Base-by-base conservation (phyloP, 148 eudicot species). In the Rhododendron molle region DNA sequence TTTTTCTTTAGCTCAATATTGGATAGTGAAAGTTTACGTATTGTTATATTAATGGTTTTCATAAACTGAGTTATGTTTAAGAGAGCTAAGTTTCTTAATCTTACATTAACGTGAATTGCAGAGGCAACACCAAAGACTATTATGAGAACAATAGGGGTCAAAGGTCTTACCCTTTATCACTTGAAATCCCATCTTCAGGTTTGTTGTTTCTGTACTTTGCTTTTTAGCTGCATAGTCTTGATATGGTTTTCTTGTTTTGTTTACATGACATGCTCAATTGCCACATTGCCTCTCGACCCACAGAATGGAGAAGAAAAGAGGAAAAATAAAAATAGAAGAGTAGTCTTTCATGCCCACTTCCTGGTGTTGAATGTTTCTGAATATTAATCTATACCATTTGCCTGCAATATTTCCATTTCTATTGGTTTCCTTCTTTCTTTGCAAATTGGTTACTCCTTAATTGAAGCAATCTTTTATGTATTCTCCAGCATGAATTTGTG, bases 121-220 rank as follows among this genome's bases (percentile, higher is more conserved):
- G 96, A 93, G 89, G 98, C 98, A 86, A 94, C 98, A 40, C 98
- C 98, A 30, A 94, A 94, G 87, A 90, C 94, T 18, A 93, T 93
- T 74, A 85, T 94, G 92, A 91, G 95, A 87, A 89, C 95, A 83
- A 94, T 94, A 96, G 96, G 98, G 38, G 98, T 94, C 47, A 94
- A 94, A 89, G 96, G 98, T 74, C 93, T 94, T 58, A 94, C 98
- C n/a, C 91, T 94, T 76, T 94, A 94, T 89, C 98, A 94, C 85
- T 88, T 94, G 89, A 94, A 94, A 87, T 93, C 95, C 46, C 97
- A 94, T 87, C 93, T 94, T 85, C 95, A 93, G 95, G 95, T 90
- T 84, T 28, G 87, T 79, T 34, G 10, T 82, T 85, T 85, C 23
- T 18, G 16, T 44, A 49, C 76, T 80, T 78, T 78, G 3, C 36